Conservation (phyloP, 169 alveolate genomes). For the Eimeria sp. region DNA sequence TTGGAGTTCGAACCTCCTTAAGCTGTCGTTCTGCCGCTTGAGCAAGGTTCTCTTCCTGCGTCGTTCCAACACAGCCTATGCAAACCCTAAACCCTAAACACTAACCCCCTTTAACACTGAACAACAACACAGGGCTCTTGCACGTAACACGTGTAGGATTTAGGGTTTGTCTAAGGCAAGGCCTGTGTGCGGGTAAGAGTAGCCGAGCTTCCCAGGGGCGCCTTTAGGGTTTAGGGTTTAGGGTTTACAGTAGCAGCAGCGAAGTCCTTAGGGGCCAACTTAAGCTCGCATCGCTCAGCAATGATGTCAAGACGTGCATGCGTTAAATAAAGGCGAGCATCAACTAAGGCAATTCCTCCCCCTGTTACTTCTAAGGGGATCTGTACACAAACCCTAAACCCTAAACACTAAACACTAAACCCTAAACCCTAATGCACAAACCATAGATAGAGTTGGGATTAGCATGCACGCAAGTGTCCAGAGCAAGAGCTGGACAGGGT, state of each 20-base stretch:
- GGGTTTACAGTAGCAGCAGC: not conserved
- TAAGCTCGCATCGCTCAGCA: constrained; percentile 35
- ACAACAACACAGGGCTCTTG: too few relatives aligned
- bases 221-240: constrained; percentile 50
- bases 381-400: constrained; percentile 39
- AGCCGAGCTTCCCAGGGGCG: not conserved
- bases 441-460: not conserved
- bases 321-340: constrained; percentile 17
- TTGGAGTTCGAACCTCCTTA: constrained; percentile 23
- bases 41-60: constrained; percentile 26
- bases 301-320: constrained; percentile 47
- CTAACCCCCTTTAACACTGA: not conserved
- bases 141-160: too few relatives aligned
- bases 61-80: not conserved
- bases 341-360: constrained; percentile 32
- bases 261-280: not conserved
- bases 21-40: constrained; percentile 56
- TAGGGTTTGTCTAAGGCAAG: too few relatives aligned
- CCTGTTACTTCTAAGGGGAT: constrained; percentile 35
- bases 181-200: too few relatives aligned
- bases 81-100: constrained; percentile 60
- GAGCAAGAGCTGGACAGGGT: not conserved
- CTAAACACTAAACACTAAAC: constrained; percentile 54
- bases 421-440: constrained; percentile 4
- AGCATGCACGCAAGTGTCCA: not conserved